These are phyloP conservation scores for Mimosa pudica DNA, from an alignment of 306 rosid genomes.

Conservation along the genomic window DNA sequence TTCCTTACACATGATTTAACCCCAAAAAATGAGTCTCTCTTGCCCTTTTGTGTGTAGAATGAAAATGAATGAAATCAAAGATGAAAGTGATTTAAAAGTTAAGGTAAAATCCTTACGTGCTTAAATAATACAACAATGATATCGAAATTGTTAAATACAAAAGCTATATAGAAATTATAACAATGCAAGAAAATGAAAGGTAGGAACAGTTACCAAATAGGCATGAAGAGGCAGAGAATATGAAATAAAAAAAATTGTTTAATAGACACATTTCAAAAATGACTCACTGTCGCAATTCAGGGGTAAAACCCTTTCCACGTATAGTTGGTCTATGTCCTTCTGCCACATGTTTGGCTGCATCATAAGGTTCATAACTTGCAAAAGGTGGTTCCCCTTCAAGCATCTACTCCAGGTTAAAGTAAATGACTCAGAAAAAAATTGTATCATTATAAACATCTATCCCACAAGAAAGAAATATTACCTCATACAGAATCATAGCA, in stretches of 20 bases:
- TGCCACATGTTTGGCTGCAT: constrained; percentile 81
- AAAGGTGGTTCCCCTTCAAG: constrained; percentile 93
- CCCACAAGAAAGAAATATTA: constrained; percentile 40
- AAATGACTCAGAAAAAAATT: constrained; percentile 29
- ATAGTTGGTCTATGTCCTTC: constrained; percentile 83
- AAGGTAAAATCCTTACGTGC: not conserved
- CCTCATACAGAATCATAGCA: constrained; percentile 94
- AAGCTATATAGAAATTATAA: no score
- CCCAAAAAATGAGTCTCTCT: not conserved
- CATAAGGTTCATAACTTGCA: constrained; percentile 78
- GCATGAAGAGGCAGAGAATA: not conserved
- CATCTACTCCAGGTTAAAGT: constrained; percentile 65
- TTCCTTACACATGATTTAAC: not conserved
- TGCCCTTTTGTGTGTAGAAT: not conserved
- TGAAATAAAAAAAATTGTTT: not conserved
- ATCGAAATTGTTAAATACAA: not conserved
- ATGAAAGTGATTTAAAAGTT: not conserved
- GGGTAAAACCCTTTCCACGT: constrained; percentile 59
- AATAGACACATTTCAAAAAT: constrained; percentile 1
- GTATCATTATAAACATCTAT: constrained; percentile 12
- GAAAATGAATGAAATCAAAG: not conserved
- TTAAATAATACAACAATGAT: not conserved
- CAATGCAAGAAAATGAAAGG: not conserved
- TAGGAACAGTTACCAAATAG: not conserved
- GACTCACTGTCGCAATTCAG: constrained; percentile 78